Conservation (phyloP, 2,329 filamentous ascomycete species). For the Alternaria brassicae region DNA sequence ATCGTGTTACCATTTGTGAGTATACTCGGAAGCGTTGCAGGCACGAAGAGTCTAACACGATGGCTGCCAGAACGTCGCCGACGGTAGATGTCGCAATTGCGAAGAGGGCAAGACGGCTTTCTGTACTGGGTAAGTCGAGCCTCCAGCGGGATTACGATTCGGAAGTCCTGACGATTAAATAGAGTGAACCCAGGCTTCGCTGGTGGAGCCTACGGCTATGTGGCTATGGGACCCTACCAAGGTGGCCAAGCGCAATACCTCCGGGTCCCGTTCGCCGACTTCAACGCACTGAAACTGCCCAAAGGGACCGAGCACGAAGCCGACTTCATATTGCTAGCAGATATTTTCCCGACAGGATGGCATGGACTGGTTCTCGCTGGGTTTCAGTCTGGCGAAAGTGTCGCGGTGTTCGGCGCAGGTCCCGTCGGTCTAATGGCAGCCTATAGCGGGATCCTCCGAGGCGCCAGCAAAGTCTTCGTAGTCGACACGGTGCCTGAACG, state of each 20-base stretch:
- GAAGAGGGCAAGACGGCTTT: constrained; percentile 71
- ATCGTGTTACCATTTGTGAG: constrained; percentile 66
- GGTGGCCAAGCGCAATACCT: constrained; percentile 70
- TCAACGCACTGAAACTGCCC: constrained; percentile 69
- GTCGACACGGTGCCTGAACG: constrained; percentile 69
- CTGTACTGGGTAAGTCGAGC: constrained; percentile 61
- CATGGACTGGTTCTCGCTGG: constrained; percentile 65
- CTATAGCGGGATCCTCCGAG: constrained; percentile 67
- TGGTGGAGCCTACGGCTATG: constrained; percentile 67
- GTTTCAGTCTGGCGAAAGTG: constrained; percentile 66
- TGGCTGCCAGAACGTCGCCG: constrained; percentile 12
- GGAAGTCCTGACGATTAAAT: constrained; percentile 6
- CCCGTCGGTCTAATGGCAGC: constrained; percentile 72
- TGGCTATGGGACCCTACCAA: constrained; percentile 65
- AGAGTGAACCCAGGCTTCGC: constrained; percentile 66
- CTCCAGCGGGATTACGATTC: not conserved
- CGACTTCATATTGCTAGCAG: constrained; percentile 63
- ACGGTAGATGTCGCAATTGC: constrained; percentile 65
- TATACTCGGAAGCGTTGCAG: not conserved
- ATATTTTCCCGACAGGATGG: constrained; percentile 63
- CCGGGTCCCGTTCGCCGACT: constrained; percentile 70
- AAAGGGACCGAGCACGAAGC: constrained; percentile 67
- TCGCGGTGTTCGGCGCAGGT: constrained; percentile 68
- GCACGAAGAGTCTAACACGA: not conserved
- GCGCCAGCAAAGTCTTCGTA: constrained; percentile 67